Evolutionary conservation across 805 yeast genomes (phyloP).

Genomic region (Tetrapisispora pingtungensis): DNA sequence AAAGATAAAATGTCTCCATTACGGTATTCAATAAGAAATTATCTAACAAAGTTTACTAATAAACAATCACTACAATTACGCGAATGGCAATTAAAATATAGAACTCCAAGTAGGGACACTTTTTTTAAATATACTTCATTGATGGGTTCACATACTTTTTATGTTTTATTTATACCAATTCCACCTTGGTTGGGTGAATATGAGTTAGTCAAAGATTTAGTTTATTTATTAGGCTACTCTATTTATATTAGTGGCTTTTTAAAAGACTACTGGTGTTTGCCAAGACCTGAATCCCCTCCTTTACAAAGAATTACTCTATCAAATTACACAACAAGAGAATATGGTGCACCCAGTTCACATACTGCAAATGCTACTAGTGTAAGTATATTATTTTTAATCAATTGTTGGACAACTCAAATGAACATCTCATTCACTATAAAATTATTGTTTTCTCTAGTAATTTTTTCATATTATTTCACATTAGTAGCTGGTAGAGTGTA

Average conservation of each 20-base stretch:
- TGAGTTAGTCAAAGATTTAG: constrained; percentile 55
- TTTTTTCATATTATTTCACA: constrained; percentile 45
- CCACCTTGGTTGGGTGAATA: constrained; percentile 76
- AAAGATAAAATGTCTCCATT: constrained; percentile 42
- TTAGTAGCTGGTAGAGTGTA: constrained; percentile 75
- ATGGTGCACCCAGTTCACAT: constrained; percentile 92
- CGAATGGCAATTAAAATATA: constrained; percentile 40
- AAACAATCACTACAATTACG: constrained; percentile 55
- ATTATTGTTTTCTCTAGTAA: constrained; percentile 12
- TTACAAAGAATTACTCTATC: constrained; percentile 80
- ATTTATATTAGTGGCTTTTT: constrained; percentile 62
- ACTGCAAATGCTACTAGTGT: constrained; percentile 89
- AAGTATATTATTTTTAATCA: constrained; percentile 38
- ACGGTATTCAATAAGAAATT: constrained; percentile 45
- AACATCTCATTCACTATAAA: not conserved
- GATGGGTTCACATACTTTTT: constrained; percentile 88
- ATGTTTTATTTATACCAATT: constrained; percentile 77
- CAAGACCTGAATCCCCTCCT: constrained; percentile 91
- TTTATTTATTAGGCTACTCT: constrained; percentile 46
- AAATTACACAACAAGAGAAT: constrained; percentile 81
- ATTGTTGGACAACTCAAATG: constrained; percentile 9
- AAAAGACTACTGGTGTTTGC: constrained; percentile 83
- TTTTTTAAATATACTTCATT: constrained; percentile 86
- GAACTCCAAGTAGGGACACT: constrained; percentile 48
- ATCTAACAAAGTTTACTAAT: constrained; percentile 48